phyloP scores from a whole-genome alignment of 352 stramenopile genomes.

The Phytophthora podocarpi region DNA sequence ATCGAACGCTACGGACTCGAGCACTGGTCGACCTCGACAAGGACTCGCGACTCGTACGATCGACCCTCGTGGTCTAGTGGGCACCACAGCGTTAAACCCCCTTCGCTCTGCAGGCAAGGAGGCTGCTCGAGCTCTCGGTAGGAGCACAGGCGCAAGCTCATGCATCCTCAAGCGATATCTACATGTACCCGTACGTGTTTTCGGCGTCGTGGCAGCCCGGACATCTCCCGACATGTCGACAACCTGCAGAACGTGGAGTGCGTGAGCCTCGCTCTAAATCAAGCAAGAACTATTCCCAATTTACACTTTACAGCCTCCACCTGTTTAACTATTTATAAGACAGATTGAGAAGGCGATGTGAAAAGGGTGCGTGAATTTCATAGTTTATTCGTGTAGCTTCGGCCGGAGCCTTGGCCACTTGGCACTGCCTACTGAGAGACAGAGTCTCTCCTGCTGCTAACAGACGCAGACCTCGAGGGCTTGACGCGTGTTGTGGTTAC shows the following conservation, averaged over 20 bases:
- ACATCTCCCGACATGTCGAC: slow-evolving; percentile 6
- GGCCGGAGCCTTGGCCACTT: slow-evolving; percentile 5
- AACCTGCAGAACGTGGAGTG: not conserved
- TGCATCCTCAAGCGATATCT: slow-evolving; percentile 26
- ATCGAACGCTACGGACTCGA: slow-evolving; percentile 49
- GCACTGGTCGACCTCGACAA: not conserved
- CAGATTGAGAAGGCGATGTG: not conserved
- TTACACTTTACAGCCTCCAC: no score
- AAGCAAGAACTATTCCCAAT: no score
- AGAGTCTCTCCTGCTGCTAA: slow-evolving; percentile 11
- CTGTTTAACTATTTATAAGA: slow-evolving; percentile 24
- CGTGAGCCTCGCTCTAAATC: not conserved
- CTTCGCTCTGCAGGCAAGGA: slow-evolving; percentile 5
- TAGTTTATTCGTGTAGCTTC: slow-evolving; percentile 19
- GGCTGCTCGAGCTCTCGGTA: slow-evolving; percentile 1
- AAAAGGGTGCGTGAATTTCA: slow-evolving; percentile 7
- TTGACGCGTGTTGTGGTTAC: slow-evolving; percentile 29
- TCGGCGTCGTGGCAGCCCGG: not conserved
- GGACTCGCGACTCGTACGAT: not conserved
- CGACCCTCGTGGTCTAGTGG: not conserved
- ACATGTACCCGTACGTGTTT: not conserved
- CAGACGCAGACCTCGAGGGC: not conserved
- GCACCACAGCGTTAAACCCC: not conserved
- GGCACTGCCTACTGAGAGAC: slow-evolving; percentile 9
- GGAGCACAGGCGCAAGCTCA: slow-evolving; percentile 20